These are phyloP conservation scores for Leucogyrophana mollusca DNA, from an alignment of 768 basidiomycete genomes.

Conservation along the genomic window DNA sequence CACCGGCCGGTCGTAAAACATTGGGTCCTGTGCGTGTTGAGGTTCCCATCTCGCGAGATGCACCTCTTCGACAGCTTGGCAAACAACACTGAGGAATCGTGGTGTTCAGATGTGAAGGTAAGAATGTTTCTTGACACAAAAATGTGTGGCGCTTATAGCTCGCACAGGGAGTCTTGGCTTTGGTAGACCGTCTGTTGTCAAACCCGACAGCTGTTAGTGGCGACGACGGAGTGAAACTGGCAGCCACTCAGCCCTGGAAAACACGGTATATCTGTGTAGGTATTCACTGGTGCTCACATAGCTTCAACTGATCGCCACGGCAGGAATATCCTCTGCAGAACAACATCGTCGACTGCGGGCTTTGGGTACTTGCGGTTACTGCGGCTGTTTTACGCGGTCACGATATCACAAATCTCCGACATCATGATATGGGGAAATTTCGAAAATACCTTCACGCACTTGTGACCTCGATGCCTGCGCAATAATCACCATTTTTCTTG, in stretches of 20 bases:
- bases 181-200: neutral
- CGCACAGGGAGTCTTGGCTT: neutral
- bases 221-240: no score
- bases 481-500: no score
- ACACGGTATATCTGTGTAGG: no score
- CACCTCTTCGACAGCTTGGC: slow-evolving; percentile 34
- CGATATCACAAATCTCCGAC: slow-evolving; percentile 6
- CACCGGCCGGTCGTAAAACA: slow-evolving; percentile 24
- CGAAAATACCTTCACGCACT: slow-evolving; percentile 8
- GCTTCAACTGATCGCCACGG: no score
- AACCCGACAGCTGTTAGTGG: no score
- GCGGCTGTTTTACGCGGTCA: slow-evolving; percentile 15
- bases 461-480: slow-evolving; percentile 3
- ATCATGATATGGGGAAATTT: slow-evolving; percentile 14
- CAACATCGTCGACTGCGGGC: slow-evolving; percentile 20
- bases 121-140: neutral
- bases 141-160: no score
- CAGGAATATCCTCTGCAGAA: slow-evolving; percentile 8
- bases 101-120: slow-evolving; percentile 4
- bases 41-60: slow-evolving; percentile 10
- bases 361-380: slow-evolving; percentile 23
- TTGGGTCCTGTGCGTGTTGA: slow-evolving; percentile 29
- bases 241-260: no score
- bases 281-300: no score
- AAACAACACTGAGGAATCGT: neutral